Conservation (phyloP, 2,329 filamentous ascomycete genomes). For the Trichoderma brevicompactum region DNA sequence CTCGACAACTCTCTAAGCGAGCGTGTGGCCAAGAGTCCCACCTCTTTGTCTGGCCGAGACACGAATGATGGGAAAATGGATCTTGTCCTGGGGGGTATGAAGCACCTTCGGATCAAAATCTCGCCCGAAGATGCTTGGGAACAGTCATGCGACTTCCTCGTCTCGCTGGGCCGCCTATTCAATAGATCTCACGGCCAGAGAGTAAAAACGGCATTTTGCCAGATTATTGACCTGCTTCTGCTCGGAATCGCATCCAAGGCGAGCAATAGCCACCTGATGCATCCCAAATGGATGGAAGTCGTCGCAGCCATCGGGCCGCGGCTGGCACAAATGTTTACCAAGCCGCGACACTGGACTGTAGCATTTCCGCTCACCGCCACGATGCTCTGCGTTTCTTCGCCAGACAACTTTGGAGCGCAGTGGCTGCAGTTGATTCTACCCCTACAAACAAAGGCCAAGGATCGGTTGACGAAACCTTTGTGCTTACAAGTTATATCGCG, state of each 20-base stretch:
- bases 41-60: slow-evolving; percentile 61
- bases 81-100: slow-evolving; percentile 88
- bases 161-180: slow-evolving; percentile 80
- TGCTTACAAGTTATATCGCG: slow-evolving; percentile 89
- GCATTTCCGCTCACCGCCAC: slow-evolving; percentile 88
- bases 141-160: slow-evolving; percentile 86
- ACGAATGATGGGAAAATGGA: slow-evolving; percentile 79
- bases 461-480: slow-evolving; percentile 75
- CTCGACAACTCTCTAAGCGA: slow-evolving; percentile 79
- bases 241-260: slow-evolving; percentile 85
- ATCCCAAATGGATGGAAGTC: slow-evolving; percentile 86
- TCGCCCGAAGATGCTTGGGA: slow-evolving; percentile 78
- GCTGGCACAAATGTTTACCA: slow-evolving; percentile 81
- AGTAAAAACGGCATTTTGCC: slow-evolving; percentile 93
- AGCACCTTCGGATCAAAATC: slow-evolving; percentile 78
- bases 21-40: slow-evolving; percentile 69
- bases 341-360: slow-evolving; percentile 88
- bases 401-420: slow-evolving; percentile 80
- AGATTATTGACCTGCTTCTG: slow-evolving; percentile 83
- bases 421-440: slow-evolving; percentile 83
- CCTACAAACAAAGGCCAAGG: slow-evolving; percentile 81
- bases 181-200: slow-evolving; percentile 82
- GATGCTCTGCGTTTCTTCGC: slow-evolving; percentile 83
- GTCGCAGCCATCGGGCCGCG: slow-evolving; percentile 77
- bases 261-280: slow-evolving; percentile 72